Evolutionary conservation across 768 basidiomycete genomes (phyloP), one percentile per base, ranked within the genome.

Genomic region (Fomitopsis pulvina): DNA sequence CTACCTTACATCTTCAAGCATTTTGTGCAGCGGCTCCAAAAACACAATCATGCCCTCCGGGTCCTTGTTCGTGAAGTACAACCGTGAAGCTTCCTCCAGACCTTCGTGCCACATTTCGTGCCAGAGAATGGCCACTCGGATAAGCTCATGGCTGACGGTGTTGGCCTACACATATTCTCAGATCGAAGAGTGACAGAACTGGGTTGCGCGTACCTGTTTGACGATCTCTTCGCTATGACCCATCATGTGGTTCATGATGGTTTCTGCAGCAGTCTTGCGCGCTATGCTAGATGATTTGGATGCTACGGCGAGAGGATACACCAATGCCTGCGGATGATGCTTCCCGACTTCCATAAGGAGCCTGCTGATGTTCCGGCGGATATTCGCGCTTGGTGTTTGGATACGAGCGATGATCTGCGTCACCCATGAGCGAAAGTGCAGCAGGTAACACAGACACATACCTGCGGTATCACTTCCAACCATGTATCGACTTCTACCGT

Each of bases 101-200:
- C 92, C 93, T 69, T 99, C 96, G 59, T 97, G 93, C 96, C 96
- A 99, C 55, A 93, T 73, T 65, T 99, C 96, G 58, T 98, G 94
- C 96, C 96, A 99, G 10, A 99, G 72, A 52, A 99, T 98, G 6
- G 96, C 95, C 6, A 98, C 91, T 18, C 96, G 85, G 52, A 98
- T 97, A 30, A 99, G 77, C 64, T 99, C 96, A 26, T 88, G 83
- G 62, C 91, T 91, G 66, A 99, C 92, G 22, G 95, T 63, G 41
- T 85, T 71, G 9, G 93, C 94, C 82, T 92, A 40, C n/a, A 51
- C 29, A 12, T 16, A 27, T 18, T 25, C 21, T 22, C 20, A 11
- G 12, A 12, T 6, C 9, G 20, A 21, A 18, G 37, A 45, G 26
- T n/a, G 7, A 40, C 20, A 32, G 25, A 10, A n/a, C n/a, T n/a